Percentiles rank a stretch among this genome's conserved stretches.
Evolutionary conservation across 2,329 filamentous ascomycete genomes (phyloP).

Genomic region (Fusarium albosuccineum): DNA sequence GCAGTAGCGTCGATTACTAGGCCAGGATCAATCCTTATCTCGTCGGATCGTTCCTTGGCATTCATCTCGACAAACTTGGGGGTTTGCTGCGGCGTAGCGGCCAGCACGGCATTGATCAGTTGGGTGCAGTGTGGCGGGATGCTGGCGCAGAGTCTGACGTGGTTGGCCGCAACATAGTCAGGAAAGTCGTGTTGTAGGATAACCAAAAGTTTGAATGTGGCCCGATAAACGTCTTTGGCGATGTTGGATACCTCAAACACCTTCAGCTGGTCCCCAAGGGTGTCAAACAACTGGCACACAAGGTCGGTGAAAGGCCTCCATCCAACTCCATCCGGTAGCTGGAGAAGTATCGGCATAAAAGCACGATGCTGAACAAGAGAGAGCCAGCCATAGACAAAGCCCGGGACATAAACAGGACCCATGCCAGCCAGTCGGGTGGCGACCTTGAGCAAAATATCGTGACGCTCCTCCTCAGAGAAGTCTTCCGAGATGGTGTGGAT

Average conservation of each 20-base stretch:
- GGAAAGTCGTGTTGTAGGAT: conserved; percentile 94
- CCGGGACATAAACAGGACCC: conserved; percentile 81
- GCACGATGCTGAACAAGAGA: conserved; percentile 85
- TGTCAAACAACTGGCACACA: conserved; percentile 77
- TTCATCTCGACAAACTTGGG: conserved; percentile 79
- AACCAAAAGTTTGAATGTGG: conserved; percentile 83
- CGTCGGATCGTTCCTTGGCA: conserved; percentile 81
- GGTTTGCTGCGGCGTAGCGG: conserved; percentile 78
- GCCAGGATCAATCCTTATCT: conserved; percentile 76
- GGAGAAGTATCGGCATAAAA: conserved; percentile 84
- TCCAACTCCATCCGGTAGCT: conserved; percentile 75
- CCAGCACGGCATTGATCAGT: conserved; percentile 88
- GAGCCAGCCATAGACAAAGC: conserved; percentile 89
- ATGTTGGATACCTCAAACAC: conserved; percentile 75
- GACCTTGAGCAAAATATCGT: conserved; percentile 79
- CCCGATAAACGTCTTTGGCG: conserved; percentile 87
- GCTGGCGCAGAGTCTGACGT: conserved; percentile 82
- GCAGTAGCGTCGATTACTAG: conserved; percentile 73
- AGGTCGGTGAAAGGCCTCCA: conserved; percentile 83
- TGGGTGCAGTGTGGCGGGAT: conserved; percentile 89
- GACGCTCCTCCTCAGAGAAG: conserved; percentile 70
- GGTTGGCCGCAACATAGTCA: conserved; percentile 90
- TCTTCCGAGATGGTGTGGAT: conserved; percentile 71
- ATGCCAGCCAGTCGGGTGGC: conserved; percentile 79
- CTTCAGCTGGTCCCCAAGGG: conserved; percentile 85